Percentiles rank a stretch among this genome's conserved stretches.
Evolutionary conservation across 164 flowering plant genomes (phyloP).

Genomic region (Nymphaea thermarum): DNA sequence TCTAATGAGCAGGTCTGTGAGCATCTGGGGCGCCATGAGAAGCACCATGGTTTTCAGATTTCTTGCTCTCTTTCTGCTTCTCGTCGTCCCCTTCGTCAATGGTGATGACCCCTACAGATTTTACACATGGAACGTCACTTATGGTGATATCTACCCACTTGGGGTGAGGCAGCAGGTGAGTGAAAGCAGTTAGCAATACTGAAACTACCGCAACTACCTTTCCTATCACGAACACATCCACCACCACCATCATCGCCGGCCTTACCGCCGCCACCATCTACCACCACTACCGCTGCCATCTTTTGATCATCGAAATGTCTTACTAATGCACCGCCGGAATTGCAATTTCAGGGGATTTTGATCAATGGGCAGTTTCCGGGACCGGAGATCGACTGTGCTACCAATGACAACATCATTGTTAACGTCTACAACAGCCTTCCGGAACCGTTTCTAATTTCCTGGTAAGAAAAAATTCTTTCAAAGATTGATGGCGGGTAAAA

Average conservation of each 20-base stretch:
- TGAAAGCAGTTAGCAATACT: not conserved
- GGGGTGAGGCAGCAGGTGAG: slow-evolving; percentile 27
- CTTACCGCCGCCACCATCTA: too few relatives aligned
- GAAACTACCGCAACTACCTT: too few relatives aligned
- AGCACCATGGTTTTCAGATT: not conserved
- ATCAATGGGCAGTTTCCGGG: slow-evolving; percentile 99
- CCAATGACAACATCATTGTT: slow-evolving; percentile 86
- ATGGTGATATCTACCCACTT: slow-evolving; percentile 26
- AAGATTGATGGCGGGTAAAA: too few relatives aligned
- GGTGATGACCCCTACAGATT: slow-evolving; percentile 27
- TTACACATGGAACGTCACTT: slow-evolving; percentile 22
- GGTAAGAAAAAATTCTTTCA: slow-evolving; percentile 28
- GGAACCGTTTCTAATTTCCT: slow-evolving; percentile 93
- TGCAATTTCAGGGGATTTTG: slow-evolving; percentile 72
- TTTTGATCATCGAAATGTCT: not conserved
- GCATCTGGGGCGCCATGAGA: not conserved
- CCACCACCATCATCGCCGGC: too few relatives aligned
- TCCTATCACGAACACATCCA: too few relatives aligned
- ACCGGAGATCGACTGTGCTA: slow-evolving; percentile 76
- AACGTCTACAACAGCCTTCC: slow-evolving; percentile 69
- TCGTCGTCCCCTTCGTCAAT: slow-evolving; percentile 8
- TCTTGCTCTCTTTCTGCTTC: not conserved
- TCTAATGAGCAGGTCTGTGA: not conserved
- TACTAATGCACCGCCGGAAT: not conserved
- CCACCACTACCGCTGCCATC: too few relatives aligned